Evolutionary conservation across 202 grass and related monocot species (phyloP).

Genomic region (Carex arenaria): DNA sequence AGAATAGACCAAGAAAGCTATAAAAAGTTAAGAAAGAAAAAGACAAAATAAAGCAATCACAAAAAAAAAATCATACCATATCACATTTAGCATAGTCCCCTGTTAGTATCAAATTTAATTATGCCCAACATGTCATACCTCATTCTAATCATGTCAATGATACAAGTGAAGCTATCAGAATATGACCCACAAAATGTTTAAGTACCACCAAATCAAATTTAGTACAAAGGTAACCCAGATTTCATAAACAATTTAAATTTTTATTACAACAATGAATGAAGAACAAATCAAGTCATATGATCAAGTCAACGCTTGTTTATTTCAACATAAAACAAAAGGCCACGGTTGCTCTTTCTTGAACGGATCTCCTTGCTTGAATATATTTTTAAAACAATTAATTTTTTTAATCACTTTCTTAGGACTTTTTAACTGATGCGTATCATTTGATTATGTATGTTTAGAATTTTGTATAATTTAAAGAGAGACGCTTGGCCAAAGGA

Average conservation of each 20-base stretch:
- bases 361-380: slow-evolving; percentile 23
- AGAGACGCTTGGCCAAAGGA: slow-evolving; percentile 8
- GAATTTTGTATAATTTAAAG: slow-evolving; percentile 6
- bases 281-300: not conserved
- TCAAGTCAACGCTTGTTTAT: slow-evolving; percentile 16
- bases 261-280: not conserved
- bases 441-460: slow-evolving; percentile 5
- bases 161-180: not conserved
- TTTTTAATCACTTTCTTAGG: not conserved
- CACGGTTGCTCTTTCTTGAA: slow-evolving; percentile 19
- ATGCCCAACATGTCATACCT: not conserved
- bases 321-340: not conserved
- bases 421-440: slow-evolving; percentile 12
- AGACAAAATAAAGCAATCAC: not conserved
- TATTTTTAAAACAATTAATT: not conserved
- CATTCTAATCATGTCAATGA: slow-evolving; percentile 29
- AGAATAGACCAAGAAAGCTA: not conserved
- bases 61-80: not conserved
- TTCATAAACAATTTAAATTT: not conserved
- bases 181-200: slow-evolving; percentile 2
- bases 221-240: not conserved
- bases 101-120: not conserved
- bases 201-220: slow-evolving; percentile 4
- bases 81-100: not conserved
- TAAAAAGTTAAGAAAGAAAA: not conserved